Conservation (phyloP, 768 basidiomycete genomes). For the Clavaria fumosa region DNA sequence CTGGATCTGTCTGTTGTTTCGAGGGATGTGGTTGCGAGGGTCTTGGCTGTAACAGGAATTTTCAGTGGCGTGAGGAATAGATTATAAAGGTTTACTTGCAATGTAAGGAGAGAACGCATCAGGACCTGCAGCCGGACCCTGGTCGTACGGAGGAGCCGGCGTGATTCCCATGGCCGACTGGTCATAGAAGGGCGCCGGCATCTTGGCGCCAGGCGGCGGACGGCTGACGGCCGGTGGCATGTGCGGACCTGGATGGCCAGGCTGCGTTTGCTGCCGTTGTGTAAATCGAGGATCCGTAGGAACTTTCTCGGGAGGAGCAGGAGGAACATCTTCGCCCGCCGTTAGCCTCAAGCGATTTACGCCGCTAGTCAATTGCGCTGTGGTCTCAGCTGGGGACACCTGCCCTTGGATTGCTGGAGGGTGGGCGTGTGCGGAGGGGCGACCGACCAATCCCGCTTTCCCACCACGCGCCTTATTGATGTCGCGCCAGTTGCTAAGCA, state of each 20-base stretch:
- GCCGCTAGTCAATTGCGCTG: slow-evolving; percentile 14
- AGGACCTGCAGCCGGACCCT: slow-evolving; percentile 13
- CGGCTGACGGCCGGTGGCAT: slow-evolving; percentile 19
- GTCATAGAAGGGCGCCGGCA: slow-evolving; percentile 28
- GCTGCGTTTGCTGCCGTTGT: slow-evolving; percentile 18
- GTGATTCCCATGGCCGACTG: no score
- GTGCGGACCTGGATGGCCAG: slow-evolving; percentile 16
- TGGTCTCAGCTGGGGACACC: slow-evolving; percentile 12
- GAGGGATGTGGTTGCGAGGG: slow-evolving; percentile 4
- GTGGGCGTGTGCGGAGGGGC: slow-evolving; percentile 22
- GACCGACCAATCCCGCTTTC: slow-evolving; percentile 20
- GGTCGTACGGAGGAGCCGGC: slow-evolving; percentile 18
- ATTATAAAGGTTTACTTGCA: no score
- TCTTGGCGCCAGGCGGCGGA: slow-evolving; percentile 28
- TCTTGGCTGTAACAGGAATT: slow-evolving; percentile 12
- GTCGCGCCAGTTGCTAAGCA: slow-evolving; percentile 80
- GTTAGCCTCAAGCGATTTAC: slow-evolving; percentile 35
- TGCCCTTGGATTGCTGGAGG: slow-evolving; percentile 17
- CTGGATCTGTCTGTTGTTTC: no score
- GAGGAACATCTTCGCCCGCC: slow-evolving; percentile 21
- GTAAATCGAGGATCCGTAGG: slow-evolving; percentile 28
- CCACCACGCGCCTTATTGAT: slow-evolving; percentile 63
- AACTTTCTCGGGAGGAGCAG: slow-evolving; percentile 23
- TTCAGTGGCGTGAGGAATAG: no score
- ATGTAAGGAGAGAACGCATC: no score